Evolutionary conservation across 805 yeast genomes (phyloP).

Genomic region (Saturnispora kantuleensis): DNA sequence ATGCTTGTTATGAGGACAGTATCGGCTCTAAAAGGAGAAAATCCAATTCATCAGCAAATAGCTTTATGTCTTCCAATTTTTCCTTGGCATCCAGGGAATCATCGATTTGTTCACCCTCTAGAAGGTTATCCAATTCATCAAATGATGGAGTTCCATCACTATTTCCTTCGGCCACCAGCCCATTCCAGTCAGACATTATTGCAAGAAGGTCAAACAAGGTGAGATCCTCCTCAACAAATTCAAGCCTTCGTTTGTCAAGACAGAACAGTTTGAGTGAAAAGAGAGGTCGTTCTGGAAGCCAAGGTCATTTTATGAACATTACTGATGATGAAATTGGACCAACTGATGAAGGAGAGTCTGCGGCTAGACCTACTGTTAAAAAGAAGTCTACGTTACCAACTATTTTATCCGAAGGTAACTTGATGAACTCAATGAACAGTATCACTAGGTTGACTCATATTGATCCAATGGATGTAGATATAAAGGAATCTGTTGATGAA

Average conservation of each 20-base stretch:
- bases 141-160: slow-evolving; percentile 19
- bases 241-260: slow-evolving; percentile 11
- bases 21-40: slow-evolving; percentile 16
- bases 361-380: background rate
- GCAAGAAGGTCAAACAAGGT: slow-evolving; percentile 7
- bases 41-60: slow-evolving; percentile 22
- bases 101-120: slow-evolving; percentile 19
- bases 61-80: slow-evolving; percentile 19
- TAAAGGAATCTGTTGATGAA: background rate
- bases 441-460: slow-evolving; percentile 1
- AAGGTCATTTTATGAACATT: background rate
- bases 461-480: slow-evolving; percentile 6
- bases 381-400: slow-evolving; percentile 12
- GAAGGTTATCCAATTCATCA: slow-evolving; percentile 22
- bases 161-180: slow-evolving; percentile 23
- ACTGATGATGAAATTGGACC: slow-evolving; percentile 2
- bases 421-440: slow-evolving; percentile 13
- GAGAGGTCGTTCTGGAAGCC: slow-evolving; percentile 1
- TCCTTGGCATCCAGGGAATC: slow-evolving; percentile 21
- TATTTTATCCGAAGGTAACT: slow-evolving; percentile 19
- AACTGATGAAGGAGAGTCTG: slow-evolving; percentile 2
- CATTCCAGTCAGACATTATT: slow-evolving; percentile 9
- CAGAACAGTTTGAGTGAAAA: slow-evolving; percentile 3
- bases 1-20: slow-evolving; percentile 12
- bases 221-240: slow-evolving; percentile 13